Conservation (phyloP, 805 yeast species). For the Yamadazyma ubonensis region DNA sequence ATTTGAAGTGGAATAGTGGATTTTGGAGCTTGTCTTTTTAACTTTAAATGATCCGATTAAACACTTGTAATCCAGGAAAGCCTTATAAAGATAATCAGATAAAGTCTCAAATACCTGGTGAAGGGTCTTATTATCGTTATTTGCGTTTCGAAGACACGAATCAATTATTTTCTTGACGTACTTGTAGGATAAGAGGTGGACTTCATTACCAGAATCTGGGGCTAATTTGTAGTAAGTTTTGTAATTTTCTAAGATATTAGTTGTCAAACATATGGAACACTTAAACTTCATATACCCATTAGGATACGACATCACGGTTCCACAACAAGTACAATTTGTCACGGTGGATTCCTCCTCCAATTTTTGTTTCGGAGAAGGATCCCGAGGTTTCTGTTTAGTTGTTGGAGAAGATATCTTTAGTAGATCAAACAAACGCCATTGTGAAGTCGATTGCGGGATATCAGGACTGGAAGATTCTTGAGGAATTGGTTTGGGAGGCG, state of each 20-base stretch:
- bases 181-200: conserved; percentile 28
- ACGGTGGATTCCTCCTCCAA: conserved; percentile 15
- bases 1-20: conserved; percentile 46
- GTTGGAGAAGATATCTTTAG: conserved; percentile 13
- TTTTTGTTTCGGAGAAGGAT: conserved; percentile 1
- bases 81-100: conserved; percentile 42
- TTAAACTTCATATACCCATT: conserved; percentile 40
- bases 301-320: conserved; percentile 32
- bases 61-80: conserved; percentile 48
- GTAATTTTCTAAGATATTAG: conserved; percentile 28
- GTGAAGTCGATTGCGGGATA: conserved; percentile 19
- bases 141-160: conserved; percentile 26
- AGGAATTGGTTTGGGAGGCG: neutral
- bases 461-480: conserved; percentile 13
- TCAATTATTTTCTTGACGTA: conserved; percentile 34
- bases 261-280: conserved; percentile 63
- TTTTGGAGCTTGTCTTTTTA: conserved; percentile 23
- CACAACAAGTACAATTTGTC: conserved; percentile 39
- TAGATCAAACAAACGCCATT: conserved; percentile 23
- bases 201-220: conserved; percentile 7
- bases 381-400: conserved; percentile 1
- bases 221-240: conserved; percentile 6
- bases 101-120: conserved; percentile 49
- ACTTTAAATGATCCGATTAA: conserved; percentile 57
- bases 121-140: conserved; percentile 13